Conservation (phyloP, 768 basidiomycete species). For the Termitomyces sp. region DNA sequence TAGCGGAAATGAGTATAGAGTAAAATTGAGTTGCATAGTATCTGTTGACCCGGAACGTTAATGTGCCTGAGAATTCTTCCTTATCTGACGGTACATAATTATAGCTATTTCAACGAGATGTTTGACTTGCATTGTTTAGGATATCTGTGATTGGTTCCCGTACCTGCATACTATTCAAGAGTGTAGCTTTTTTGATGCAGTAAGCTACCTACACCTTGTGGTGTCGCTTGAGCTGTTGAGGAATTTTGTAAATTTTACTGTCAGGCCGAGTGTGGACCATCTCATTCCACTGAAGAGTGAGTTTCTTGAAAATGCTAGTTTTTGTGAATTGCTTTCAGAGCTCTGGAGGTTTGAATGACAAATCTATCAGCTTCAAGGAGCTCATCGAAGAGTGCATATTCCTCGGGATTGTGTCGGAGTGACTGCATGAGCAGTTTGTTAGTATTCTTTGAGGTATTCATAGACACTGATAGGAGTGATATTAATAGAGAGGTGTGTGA, state of each 20-base stretch:
- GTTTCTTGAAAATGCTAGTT: background rate
- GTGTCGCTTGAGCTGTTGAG: background rate
- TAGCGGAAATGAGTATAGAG: no score
- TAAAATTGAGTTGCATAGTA: no score
- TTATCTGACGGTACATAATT: no score
- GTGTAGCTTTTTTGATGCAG: background rate
- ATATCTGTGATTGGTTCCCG: no score
- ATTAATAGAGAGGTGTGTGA: background rate
- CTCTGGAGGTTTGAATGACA: background rate
- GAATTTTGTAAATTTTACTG: background rate
- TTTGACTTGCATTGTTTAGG: no score
- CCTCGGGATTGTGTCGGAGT: conserved; percentile 1
- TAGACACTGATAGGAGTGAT: background rate
- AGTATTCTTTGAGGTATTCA: background rate
- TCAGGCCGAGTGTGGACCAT: background rate
- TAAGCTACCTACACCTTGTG: background rate
- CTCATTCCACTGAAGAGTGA: background rate
- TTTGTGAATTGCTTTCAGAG: background rate
- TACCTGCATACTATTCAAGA: background rate
- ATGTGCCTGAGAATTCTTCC: no score
- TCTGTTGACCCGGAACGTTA: no score
- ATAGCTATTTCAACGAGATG: no score
- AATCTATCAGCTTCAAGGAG: background rate
- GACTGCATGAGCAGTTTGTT: background rate
- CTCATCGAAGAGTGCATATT: background rate